phyloP scores from a whole-genome alignment of 2,329 filamentous ascomycete genomes.

The Colletotrichum cereale region DNA sequence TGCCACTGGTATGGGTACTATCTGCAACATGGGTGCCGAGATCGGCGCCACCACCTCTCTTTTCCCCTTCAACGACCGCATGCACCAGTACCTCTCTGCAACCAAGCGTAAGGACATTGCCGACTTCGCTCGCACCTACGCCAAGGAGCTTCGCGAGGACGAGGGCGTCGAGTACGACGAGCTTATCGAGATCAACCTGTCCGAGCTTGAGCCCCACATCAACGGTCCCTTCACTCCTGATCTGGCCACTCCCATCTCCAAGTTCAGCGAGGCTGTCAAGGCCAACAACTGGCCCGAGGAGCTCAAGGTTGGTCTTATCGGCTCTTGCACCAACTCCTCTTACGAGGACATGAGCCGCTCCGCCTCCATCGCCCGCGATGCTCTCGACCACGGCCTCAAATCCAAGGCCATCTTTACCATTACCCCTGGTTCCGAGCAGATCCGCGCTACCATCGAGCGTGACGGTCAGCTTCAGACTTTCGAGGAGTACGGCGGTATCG shows the following conservation, averaged over 20 bases:
- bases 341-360: slow-evolving; percentile 93
- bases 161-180: slow-evolving; percentile 95
- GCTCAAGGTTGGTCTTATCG: slow-evolving; percentile 96
- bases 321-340: slow-evolving; percentile 95
- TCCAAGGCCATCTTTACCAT: slow-evolving; percentile 94
- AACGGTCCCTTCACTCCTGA: slow-evolving; percentile 99
- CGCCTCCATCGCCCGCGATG: slow-evolving; percentile 91
- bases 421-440: slow-evolving; percentile 96
- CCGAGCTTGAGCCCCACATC: slow-evolving; percentile 95
- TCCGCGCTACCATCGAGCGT: slow-evolving; percentile 90
- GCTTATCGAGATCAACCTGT: slow-evolving; percentile 95
- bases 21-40: slow-evolving; percentile 79
- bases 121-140: slow-evolving; percentile 88
- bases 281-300: slow-evolving; percentile 96
- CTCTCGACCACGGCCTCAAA: slow-evolving; percentile 92
- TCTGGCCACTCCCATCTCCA: slow-evolving; percentile 96
- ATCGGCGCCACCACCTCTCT: slow-evolving; percentile 91
- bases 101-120: slow-evolving; percentile 94
- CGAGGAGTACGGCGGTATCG: slow-evolving; percentile 94
- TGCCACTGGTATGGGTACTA: slow-evolving; percentile 89
- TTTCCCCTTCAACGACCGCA: slow-evolving; percentile 98
- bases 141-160: slow-evolving; percentile 87
- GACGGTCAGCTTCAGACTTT: slow-evolving; percentile 95
- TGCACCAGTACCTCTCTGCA: slow-evolving; percentile 94
- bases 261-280: slow-evolving; percentile 95